Conservation (phyloP, 202 grass and related monocot genomes). For the Bolboschoenoplectus hybrid region DNA sequence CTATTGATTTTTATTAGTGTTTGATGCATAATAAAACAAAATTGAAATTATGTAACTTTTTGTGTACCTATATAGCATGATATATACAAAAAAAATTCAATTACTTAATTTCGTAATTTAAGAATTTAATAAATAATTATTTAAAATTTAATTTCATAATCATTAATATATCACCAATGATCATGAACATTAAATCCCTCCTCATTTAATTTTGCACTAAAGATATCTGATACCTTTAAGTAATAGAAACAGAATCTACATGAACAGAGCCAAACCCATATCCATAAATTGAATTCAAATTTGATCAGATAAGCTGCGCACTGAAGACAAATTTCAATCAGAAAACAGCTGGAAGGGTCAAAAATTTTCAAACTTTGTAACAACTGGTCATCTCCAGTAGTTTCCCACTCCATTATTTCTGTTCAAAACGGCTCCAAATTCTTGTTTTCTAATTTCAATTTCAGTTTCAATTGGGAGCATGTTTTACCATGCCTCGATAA, state of each 20-base stretch:
- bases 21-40: too few species aligned
- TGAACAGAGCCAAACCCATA: not conserved
- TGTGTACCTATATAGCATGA: too few species aligned
- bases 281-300: constrained; percentile 24
- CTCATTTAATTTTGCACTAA: not conserved
- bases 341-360: constrained; percentile 12
- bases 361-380: constrained; percentile 15
- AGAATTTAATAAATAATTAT: too few species aligned
- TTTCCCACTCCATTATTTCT: not conserved
- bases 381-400: not conserved
- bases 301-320: not conserved
- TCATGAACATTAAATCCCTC: too few species aligned
- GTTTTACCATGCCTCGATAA: constrained; percentile 5
- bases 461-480: not conserved
- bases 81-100: too few species aligned
- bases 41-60: too few species aligned
- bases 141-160: too few species aligned
- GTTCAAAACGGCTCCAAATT: not conserved
- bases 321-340: constrained; percentile 26
- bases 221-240: not conserved
- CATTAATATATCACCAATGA: too few species aligned
- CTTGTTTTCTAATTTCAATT: not conserved
- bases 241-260: not conserved
- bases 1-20: too few species aligned
- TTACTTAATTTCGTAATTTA: too few species aligned